phyloP scores from a whole-genome alignment of 805 yeast species.

The Tetrapisispora arboricola region DNA sequence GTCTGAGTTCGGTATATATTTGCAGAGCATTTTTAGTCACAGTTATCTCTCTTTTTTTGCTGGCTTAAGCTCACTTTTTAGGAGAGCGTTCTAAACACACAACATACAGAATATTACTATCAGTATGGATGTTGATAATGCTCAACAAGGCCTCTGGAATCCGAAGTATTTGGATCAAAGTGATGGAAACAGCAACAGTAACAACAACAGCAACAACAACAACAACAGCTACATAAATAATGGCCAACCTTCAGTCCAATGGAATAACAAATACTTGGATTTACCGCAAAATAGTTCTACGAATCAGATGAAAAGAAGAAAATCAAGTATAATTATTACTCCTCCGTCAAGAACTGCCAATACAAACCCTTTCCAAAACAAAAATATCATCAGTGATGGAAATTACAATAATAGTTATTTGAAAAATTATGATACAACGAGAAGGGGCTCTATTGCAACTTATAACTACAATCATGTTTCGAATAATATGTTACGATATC shows the following conservation, averaged over 20 bases:
- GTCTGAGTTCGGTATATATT: no score
- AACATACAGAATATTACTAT: no score
- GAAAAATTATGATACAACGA: slow-evolving; percentile 1
- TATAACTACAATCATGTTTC: slow-evolving; percentile 1
- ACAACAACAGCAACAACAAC: no score
- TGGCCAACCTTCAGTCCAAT: not conserved
- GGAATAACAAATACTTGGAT: slow-evolving; percentile 1
- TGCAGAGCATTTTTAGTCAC: no score
- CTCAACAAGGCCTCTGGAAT: slow-evolving; percentile 8
- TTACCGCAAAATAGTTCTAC: not conserved
- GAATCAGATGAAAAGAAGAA: slow-evolving; percentile 17
- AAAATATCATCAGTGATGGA: not conserved
- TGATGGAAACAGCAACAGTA: no score
- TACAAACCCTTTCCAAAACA: slow-evolving; percentile 30
- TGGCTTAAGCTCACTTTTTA: no score
- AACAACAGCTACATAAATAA: no score
- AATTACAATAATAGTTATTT: slow-evolving; percentile 2
- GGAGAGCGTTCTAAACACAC: no score
- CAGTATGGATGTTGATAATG: not conserved
- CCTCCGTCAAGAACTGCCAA: slow-evolving; percentile 40
- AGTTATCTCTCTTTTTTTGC: no score
- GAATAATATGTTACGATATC: not conserved
- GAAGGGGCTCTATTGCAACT: slow-evolving; percentile 7
- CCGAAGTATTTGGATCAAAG: slow-evolving; percentile 9
- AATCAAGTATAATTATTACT: slow-evolving; percentile 25